These are phyloP conservation scores for Diutina mesorugosa DNA, from an alignment of 1,139 yeast genomes.

Conservation along the genomic window DNA sequence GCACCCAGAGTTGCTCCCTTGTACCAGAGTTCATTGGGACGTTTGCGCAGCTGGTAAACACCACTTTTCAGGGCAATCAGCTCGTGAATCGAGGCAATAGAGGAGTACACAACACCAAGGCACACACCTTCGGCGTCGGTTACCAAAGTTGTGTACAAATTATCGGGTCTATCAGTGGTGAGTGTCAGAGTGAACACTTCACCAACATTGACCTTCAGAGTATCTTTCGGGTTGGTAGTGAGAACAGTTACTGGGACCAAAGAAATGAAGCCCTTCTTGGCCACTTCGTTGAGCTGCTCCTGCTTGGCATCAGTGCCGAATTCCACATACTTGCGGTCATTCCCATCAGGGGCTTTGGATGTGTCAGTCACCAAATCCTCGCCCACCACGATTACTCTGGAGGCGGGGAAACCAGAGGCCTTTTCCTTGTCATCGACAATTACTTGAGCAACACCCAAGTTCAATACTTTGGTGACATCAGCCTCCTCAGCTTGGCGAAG, in stretches of 20 bases:
- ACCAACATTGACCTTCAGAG: constrained; percentile 31
- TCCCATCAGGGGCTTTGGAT: constrained; percentile 24
- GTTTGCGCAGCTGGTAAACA: constrained; percentile 84
- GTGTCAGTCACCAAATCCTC: constrained; percentile 11
- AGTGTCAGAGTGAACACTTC: constrained; percentile 42
- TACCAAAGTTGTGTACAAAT: constrained; percentile 74
- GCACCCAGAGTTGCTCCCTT: constrained; percentile 96
- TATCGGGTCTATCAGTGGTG: constrained; percentile 77
- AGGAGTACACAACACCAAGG: constrained; percentile 86
- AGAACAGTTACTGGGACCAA: constrained; percentile 29
- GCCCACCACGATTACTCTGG: constrained; percentile 34
- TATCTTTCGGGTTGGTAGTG: constrained; percentile 24
- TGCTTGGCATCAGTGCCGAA: constrained; percentile 11
- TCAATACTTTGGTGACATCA: constrained; percentile 40
- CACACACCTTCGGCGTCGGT: constrained; percentile 50
- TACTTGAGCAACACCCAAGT: constrained; percentile 50
- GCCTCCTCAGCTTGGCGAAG: constrained; percentile 12
- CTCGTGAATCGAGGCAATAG: constrained; percentile 65
- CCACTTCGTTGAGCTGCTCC: constrained; percentile 17
- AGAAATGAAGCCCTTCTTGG: constrained; percentile 29
- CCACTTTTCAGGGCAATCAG: constrained; percentile 78
- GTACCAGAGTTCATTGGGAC: constrained; percentile 79
- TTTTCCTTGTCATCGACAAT: constrained; percentile 25
- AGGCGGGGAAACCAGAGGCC: constrained; percentile 42
- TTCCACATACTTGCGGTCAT: constrained; percentile 26